These are phyloP conservation scores for Turritis glabra DNA, from an alignment of 345 rosid species.

Conservation along the genomic window DNA sequence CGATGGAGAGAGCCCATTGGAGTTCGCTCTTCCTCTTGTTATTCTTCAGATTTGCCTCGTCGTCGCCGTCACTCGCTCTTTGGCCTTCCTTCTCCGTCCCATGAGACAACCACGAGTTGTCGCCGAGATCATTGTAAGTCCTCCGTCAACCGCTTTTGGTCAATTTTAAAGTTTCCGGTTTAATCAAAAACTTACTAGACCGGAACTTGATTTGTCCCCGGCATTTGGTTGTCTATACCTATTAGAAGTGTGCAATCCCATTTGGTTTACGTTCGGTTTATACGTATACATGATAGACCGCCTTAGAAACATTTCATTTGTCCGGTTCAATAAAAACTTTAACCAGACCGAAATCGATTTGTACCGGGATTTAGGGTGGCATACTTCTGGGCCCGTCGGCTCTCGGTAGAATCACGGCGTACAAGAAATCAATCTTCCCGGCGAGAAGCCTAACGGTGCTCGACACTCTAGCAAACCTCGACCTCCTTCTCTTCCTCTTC, in stretches of 20 bases:
- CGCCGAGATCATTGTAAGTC: slow-evolving; percentile 74
- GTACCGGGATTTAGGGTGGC: slow-evolving; percentile 51
- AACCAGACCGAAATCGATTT: slow-evolving; percentile 5
- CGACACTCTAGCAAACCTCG: slow-evolving; percentile 77
- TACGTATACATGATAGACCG: no score
- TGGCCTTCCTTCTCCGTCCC: slow-evolving; percentile 63
- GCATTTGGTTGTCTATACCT: no score
- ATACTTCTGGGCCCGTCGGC: slow-evolving; percentile 78
- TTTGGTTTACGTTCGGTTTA: no score
- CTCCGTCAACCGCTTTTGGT: background rate
- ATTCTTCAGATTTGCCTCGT: slow-evolving; percentile 76
- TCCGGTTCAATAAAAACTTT: background rate
- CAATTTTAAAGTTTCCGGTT: background rate
- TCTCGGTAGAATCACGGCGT: slow-evolving; percentile 56
- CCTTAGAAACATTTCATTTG: no score
- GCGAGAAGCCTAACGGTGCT: slow-evolving; percentile 59
- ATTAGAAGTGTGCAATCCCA: no score
- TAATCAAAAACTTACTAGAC: no score
- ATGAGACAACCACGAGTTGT: slow-evolving; percentile 84
- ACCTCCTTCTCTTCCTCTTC: slow-evolving; percentile 78
- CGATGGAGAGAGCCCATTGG: slow-evolving; percentile 64
- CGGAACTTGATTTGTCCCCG: no score
- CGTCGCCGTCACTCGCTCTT: slow-evolving; percentile 59
- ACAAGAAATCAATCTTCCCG: slow-evolving; percentile 54
- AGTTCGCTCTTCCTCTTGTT: slow-evolving; percentile 69